Evolutionary conservation across 1,139 yeast species (phyloP).

Genomic region (Meyerozyma elateridarum): DNA sequence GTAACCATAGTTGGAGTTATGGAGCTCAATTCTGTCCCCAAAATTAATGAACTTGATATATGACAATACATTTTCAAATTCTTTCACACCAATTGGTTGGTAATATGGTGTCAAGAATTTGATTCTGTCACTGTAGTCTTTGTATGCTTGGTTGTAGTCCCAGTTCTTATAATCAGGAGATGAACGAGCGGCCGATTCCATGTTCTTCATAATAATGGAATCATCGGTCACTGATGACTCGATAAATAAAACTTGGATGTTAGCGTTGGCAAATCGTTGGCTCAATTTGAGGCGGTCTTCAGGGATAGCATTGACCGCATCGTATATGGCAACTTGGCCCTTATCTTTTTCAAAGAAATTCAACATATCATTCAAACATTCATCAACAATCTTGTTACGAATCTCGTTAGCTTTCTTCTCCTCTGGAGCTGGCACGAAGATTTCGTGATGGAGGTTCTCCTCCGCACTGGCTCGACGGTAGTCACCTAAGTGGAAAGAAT

Average conservation of each 20-base stretch:
- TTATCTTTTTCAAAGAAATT: conserved; percentile 66
- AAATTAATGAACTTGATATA: conserved; percentile 84
- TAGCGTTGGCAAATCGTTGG: conserved; percentile 47
- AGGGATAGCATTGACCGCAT: conserved; percentile 85
- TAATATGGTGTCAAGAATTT: conserved; percentile 47
- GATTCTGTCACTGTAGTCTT: conserved; percentile 55
- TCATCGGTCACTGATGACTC: conserved; percentile 83
- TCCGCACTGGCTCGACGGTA: conserved; percentile 66
- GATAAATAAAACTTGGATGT: conserved; percentile 77
- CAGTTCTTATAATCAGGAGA: conserved; percentile 85
- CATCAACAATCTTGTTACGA: conserved; percentile 55
- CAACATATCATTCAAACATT: conserved; percentile 66
- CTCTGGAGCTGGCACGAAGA: conserved; percentile 62
- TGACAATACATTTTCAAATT: conserved; percentile 48
- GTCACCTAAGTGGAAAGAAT: conserved; percentile 88
- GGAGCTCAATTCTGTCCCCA: conserved; percentile 80
- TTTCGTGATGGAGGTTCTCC: conserved; percentile 59
- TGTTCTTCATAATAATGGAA: conserved; percentile 64
- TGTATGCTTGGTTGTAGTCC: conserved; percentile 59
- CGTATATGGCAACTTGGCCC: conserved; percentile 95
- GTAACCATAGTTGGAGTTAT: conserved; percentile 81
- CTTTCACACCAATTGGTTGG: conserved; percentile 45
- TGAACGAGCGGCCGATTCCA: conserved; percentile 72
- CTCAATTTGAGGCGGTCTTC: conserved; percentile 60
- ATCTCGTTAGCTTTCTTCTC: conserved; percentile 49